Percentiles rank a stretch among this genome's conserved stretches.
Conservation (phyloP, 352 stramenopile genomes). For the Pythium dissotocum region DNA sequence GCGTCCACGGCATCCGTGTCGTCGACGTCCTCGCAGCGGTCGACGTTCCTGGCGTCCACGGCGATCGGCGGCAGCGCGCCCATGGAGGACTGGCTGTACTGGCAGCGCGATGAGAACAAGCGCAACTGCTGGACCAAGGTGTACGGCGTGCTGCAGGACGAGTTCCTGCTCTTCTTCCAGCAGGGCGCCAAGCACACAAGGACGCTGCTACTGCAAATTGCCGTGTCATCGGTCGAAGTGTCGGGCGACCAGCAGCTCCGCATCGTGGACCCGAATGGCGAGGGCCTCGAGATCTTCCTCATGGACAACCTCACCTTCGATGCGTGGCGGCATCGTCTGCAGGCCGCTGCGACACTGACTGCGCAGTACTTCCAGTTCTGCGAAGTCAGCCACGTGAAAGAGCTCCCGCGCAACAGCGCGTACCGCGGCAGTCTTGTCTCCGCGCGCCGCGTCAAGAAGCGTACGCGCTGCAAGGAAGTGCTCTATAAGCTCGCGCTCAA, state of each 20-base stretch:
- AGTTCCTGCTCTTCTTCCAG: slow-evolving; percentile 84
- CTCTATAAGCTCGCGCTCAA: slow-evolving; percentile 41
- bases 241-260: slow-evolving; percentile 66
- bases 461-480: slow-evolving; percentile 45
- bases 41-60: slow-evolving; percentile 45
- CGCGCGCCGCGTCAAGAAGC: slow-evolving; percentile 57
- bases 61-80: slow-evolving; percentile 34
- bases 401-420: slow-evolving; percentile 56
- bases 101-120: slow-evolving; percentile 71
- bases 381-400: slow-evolving; percentile 45
- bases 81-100: slow-evolving; percentile 84
- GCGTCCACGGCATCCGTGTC: slow-evolving; percentile 22
- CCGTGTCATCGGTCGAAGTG: slow-evolving; percentile 64
- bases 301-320: slow-evolving; percentile 52
- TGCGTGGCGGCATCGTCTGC: slow-evolving; percentile 53
- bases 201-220: slow-evolving; percentile 76
- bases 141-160: slow-evolving; percentile 74
- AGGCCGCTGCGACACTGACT: slow-evolving; percentile 61
- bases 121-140: slow-evolving; percentile 81
- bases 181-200: slow-evolving; percentile 44
- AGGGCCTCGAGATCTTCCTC: slow-evolving; percentile 77
- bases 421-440: slow-evolving; percentile 73
- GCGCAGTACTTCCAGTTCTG: slow-evolving; percentile 65
- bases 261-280: slow-evolving; percentile 73
- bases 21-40: slow-evolving; percentile 38